Evolutionary conservation across 2,329 filamentous ascomycete species (phyloP), one percentile per base, ranked within the genome.

Genomic region (Cercospora berteroae): DNA sequence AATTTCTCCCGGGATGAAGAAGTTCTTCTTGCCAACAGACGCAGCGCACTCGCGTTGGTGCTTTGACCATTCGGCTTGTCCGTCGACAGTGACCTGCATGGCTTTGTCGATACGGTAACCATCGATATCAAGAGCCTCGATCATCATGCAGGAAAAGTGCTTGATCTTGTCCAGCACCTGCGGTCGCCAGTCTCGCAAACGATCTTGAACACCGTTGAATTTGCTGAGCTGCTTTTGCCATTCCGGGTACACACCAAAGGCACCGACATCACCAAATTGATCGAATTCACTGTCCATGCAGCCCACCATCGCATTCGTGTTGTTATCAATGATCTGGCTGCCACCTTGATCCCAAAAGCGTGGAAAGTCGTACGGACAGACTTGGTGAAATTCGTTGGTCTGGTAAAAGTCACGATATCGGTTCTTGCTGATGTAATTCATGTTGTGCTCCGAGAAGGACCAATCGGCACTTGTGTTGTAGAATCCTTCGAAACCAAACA

Each of bases 31-130:
- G 48, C 86, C 85, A 42, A 85, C 79, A n/a, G 78, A 75, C 6
- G 78, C 76, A 10, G 88, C 88, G 74, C 88, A 90, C 48, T 83
- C 79, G 39, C 88, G 81, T 73, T 88, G 84, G 8, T 83, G 81
- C 23, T 81, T 78, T 23, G 86, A 87, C 75, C 87, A 89, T 55
- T 86, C 82, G 5, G 82, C 87, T 66, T 88, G 81, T 1, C 87
- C 83, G 73, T 89, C 88, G 5, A 89, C 83, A 0, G 88, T 89
- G 12, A 86, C 83, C 72, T 89, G 87, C 16, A 86, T 85, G 1
- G 87, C 88, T 76, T 90, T 90, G 78, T 90, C 88, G 77, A 88
- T 88, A 63, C 88, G 85, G 73, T 87, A 89, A 0, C 87, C 88
- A 73, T 90, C 88, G 64, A 90, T 85, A 72, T 90, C 88, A n/a